Conservation (phyloP, 805 yeast genomes). For the Saturnispora hagleri region DNA sequence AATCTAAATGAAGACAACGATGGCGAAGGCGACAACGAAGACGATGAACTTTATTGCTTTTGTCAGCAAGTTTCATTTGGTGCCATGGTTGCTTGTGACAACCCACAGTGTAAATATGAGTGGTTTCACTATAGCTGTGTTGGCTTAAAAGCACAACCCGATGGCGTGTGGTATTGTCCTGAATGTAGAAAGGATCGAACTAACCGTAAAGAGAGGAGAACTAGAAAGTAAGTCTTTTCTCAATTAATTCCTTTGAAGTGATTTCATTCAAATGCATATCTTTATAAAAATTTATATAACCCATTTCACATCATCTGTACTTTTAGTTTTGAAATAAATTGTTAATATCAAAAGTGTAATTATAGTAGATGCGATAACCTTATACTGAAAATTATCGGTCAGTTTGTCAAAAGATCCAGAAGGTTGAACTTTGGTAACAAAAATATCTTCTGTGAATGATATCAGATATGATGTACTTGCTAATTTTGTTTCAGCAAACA, state of each 20-base stretch:
- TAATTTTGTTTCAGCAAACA: slow-evolving; percentile 51
- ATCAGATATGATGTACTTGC: slow-evolving; percentile 79
- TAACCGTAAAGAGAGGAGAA: slow-evolving; percentile 6
- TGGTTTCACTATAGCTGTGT: slow-evolving; percentile 74
- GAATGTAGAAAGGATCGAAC: slow-evolving; percentile 45
- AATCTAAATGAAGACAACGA: slow-evolving; percentile 5
- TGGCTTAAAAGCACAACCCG: slow-evolving; percentile 87
- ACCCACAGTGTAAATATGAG: slow-evolving; percentile 49
- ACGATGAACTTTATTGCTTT: slow-evolving; percentile 71
- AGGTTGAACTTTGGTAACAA: slow-evolving; percentile 71
- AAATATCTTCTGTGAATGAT: slow-evolving; percentile 57
- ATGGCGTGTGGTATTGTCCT: slow-evolving; percentile 95
- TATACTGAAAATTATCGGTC: slow-evolving; percentile 56
- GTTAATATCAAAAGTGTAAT: slow-evolving; percentile 39
- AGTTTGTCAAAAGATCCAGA: slow-evolving; percentile 77
- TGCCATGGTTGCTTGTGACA: slow-evolving; percentile 56
- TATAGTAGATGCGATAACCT: slow-evolving; percentile 54
- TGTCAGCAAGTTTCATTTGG: slow-evolving; percentile 89
- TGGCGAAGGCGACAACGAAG: slow-evolving; percentile 37
- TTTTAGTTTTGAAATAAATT: slow-evolving; percentile 28
- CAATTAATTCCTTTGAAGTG: no score
- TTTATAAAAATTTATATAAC: slow-evolving; percentile 1
- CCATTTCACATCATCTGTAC: slow-evolving; percentile 4
- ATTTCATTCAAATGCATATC: not conserved
- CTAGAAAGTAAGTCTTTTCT: not conserved